phyloP scores from a whole-genome alignment of 306 rosid species.

The Malus orientalis region DNA sequence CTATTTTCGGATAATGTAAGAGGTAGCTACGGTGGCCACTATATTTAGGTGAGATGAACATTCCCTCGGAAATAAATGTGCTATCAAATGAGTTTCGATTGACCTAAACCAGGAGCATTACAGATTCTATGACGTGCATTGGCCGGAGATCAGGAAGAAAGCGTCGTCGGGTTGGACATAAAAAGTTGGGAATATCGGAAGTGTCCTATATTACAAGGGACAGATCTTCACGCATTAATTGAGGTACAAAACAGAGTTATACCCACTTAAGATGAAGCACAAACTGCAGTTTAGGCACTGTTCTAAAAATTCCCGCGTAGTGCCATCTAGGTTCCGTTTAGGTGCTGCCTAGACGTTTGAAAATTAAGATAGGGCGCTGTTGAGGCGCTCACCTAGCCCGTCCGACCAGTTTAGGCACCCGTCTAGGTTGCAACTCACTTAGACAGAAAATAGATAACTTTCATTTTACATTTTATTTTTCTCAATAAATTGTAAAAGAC shows the following conservation, averaged over 20 bases:
- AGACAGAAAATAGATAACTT: no score
- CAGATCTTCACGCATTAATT: neutral
- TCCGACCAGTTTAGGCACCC: no score
- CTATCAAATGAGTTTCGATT: neutral
- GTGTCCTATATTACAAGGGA: neutral
- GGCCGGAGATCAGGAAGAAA: neutral
- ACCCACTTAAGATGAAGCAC: neutral
- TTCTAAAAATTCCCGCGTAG: no score
- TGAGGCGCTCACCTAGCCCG: no score
- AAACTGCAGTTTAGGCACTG: neutral
- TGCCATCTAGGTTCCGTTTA: accelerated
- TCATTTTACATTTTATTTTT: no score
- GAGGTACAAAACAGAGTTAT: neutral
- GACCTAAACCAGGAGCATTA: neutral
- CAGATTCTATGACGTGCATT: neutral
- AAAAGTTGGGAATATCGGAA: neutral
- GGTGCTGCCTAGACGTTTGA: no score
- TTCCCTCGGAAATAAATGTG: neutral
- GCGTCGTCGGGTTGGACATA: neutral
- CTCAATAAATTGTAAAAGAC: no score
- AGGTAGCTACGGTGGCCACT: neutral
- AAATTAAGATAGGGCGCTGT: no score
- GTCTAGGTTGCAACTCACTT: no score
- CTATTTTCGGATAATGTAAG: neutral
- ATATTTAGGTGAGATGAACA: neutral